Conservation (phyloP, 2,329 filamentous ascomycete genomes). For the Pseudocercospora cruenta region DNA sequence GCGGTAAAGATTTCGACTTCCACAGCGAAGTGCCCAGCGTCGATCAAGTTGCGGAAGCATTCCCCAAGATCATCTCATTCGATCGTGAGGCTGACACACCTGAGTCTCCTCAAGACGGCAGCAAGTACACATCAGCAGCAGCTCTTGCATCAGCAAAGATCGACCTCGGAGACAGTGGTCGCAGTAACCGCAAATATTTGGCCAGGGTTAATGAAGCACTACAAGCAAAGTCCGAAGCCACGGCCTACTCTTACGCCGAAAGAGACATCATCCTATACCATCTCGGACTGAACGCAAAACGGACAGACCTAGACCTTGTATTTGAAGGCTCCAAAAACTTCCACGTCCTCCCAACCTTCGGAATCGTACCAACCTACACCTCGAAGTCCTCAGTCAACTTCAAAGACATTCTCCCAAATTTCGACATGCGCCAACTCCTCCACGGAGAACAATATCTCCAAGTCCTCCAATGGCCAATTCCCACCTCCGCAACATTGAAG, state of each 20-base stretch:
- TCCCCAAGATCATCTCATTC: slow-evolving; percentile 78
- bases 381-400: slow-evolving; percentile 77
- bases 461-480: slow-evolving; percentile 86
- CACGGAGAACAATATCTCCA: slow-evolving; percentile 99
- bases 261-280: slow-evolving; percentile 90
- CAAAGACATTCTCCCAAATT: slow-evolving; percentile 87
- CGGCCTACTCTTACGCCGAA: slow-evolving; percentile 68
- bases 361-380: slow-evolving; percentile 89
- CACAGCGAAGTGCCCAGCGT: slow-evolving; percentile 17
- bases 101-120: slow-evolving; percentile 72
- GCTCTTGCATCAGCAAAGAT: slow-evolving; percentile 63
- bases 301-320: slow-evolving; percentile 80
- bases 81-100: slow-evolving; percentile 86
- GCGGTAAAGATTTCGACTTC: slow-evolving; percentile 75
- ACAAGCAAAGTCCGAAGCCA: slow-evolving; percentile 56
- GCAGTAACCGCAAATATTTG: slow-evolving; percentile 41
- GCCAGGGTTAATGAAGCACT: slow-evolving; percentile 73
- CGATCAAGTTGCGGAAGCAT: slow-evolving; percentile 51
- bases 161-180: slow-evolving; percentile 34
- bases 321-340: slow-evolving; percentile 92
- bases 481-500: slow-evolving; percentile 75
- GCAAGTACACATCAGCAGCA: slow-evolving; percentile 59
- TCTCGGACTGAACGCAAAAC: slow-evolving; percentile 88
- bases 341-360: slow-evolving; percentile 88
- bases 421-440: slow-evolving; percentile 95